These are phyloP conservation scores for Blyttiomyces sp. DNA, from an alignment of 371 early-diverging fungal genomes.

Conservation along the genomic window DNA sequence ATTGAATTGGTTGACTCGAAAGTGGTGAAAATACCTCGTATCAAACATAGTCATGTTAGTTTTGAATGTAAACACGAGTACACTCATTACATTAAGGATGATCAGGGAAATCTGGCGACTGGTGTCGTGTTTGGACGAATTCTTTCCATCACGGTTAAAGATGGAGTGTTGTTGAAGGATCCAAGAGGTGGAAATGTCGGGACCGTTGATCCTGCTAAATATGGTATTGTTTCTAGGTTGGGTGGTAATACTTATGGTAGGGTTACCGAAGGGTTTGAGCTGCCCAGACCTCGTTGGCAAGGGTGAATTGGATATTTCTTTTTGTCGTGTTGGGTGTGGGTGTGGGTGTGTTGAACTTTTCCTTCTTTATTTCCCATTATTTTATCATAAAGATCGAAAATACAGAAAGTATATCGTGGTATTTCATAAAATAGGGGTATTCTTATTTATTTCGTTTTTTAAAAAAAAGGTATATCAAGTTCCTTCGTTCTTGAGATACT, in stretches of 20 bases:
- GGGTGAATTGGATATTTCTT: too few relatives aligned
- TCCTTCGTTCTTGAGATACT: too few relatives aligned
- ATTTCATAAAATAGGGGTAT: too few relatives aligned
- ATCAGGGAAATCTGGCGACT: constrained; percentile 4
- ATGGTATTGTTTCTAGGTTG: constrained; percentile 25
- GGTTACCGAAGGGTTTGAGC: constrained; percentile 24
- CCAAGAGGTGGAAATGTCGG: too few relatives aligned
- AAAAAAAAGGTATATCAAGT: too few relatives aligned
- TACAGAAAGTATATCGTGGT: too few relatives aligned
- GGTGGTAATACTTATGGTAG: constrained; percentile 37
- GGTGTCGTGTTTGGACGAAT: constrained; percentile 36
- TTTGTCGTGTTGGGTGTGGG: too few relatives aligned
- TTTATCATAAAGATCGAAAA: too few relatives aligned
- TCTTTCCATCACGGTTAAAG: constrained; percentile 23
- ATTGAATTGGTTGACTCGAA: constrained; percentile 25
- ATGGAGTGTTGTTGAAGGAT: constrained; percentile 24
- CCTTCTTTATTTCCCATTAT: too few relatives aligned
- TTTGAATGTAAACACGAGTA: constrained; percentile 37
- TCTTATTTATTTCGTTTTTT: too few relatives aligned
- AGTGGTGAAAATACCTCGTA: constrained; percentile 26
- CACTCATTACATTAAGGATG: constrained; percentile 22
- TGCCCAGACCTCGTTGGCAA: constrained; percentile 31
- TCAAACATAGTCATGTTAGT: constrained; percentile 22
- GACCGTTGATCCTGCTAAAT: constrained; percentile 18
- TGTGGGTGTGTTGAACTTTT: too few relatives aligned